Base-by-base conservation (phyloP, 1,139 yeast genomes). In the Yamadazyma taylorii region DNA sequence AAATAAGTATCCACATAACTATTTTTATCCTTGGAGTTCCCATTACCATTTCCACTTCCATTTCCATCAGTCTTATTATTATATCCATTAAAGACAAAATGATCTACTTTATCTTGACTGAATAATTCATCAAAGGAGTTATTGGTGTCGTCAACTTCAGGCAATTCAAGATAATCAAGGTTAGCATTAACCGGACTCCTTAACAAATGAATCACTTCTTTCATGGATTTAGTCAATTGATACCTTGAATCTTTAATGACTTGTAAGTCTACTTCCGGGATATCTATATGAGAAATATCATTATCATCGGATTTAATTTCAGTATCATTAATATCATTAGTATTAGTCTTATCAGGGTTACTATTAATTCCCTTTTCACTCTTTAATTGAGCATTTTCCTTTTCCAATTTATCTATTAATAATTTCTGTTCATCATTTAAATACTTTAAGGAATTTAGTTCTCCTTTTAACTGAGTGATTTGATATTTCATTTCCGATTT, bases 401-500 rank as follows among this genome's bases (percentile, higher is more conserved):
- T 32, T 41, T 67, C 67, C 34, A 72, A 55, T 34, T 51, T 46
- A 5, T 49, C 48, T 27, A 71, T 69, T 25, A 52, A 53, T 3
- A 51, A 27, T 26, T 55, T 55, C 39, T 71, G 75, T 38, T 63
- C 66, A 35, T 64, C 66, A 40, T 62, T 65, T 24, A 61, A 42
- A 39, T 59, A 63, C 38, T 61, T 62, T 38, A 77, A 55, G 2
- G 75, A 48, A 46, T 76, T 77, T 26, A 78, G 51, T 47, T 78
- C 82, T 24, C 81, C 75, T 45, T 77, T 81, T 30, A 78, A 53
- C 43, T 75, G 77, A 31, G 74, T 65, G 38, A 79, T 76, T 43
- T 69, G 68, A 51, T 73, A 66, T 50, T 75, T 76, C 75, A 78
- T 71, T 39, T 79, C 81, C 7, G 78, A 67, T 41, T 71, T 72